Evolutionary conservation across 2,329 filamentous ascomycete species (phyloP).

Genomic region (Diaporthe destruens): DNA sequence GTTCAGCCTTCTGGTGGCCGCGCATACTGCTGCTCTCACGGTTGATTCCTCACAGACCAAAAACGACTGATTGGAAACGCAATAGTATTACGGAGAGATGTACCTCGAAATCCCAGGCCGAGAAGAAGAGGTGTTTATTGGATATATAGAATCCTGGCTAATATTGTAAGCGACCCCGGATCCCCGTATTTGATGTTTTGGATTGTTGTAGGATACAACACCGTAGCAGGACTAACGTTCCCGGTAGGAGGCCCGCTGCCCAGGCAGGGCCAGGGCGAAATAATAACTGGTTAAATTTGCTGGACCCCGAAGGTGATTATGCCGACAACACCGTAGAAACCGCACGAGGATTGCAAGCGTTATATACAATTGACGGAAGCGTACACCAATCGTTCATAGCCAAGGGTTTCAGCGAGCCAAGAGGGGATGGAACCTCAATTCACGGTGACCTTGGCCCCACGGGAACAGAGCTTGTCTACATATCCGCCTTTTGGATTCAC

Average conservation of each 20-base stretch:
- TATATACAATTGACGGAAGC: neutral
- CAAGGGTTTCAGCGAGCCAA: neutral
- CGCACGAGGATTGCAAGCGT: neutral
- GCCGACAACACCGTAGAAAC: neutral
- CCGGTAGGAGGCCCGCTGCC: neutral
- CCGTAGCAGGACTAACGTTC: too few relatives aligned
- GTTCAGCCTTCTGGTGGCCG: neutral
- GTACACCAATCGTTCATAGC: neutral
- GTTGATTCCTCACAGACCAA: neutral
- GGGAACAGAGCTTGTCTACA: constrained; percentile 10
- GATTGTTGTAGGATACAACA: too few relatives aligned
- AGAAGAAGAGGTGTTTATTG: constrained; percentile 1
- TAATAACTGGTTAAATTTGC: neutral
- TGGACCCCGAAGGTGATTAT: neutral
- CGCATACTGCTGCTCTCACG: neutral
- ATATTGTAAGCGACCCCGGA: neutral
- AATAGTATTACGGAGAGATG: constrained; percentile 12
- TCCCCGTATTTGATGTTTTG: too few relatives aligned
- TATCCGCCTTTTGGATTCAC: neutral
- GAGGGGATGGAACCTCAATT: neutral
- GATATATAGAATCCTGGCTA: neutral
- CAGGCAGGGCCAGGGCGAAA: neutral
- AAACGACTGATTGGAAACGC: neutral
- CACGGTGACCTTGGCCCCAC: neutral
- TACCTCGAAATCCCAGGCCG: neutral